Evolutionary conservation across 176 grass and related monocot genomes (phyloP).

Genomic region (Puccinellia tenuiflora): DNA sequence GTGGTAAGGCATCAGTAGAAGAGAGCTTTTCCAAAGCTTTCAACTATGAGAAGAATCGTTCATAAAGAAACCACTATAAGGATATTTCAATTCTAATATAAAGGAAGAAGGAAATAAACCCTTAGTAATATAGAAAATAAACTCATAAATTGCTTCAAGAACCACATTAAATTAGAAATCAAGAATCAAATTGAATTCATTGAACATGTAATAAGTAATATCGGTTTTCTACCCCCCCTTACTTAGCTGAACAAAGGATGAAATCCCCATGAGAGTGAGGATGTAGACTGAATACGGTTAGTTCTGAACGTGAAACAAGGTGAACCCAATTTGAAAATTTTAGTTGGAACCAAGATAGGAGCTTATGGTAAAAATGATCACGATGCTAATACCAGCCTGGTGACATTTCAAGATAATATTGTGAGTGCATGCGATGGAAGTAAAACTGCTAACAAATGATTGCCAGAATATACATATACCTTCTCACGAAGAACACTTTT

Average conservation of each 20-base stretch:
- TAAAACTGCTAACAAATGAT: conserved; percentile 4
- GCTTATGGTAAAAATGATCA: not conserved
- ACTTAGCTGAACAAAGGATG: too few species aligned
- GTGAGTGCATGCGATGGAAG: not conserved
- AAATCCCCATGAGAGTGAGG: too few species aligned
- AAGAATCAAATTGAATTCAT: too few species aligned
- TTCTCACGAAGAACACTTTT: conserved; percentile 78
- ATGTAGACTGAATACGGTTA: too few species aligned
- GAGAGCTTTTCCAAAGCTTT: conserved; percentile 82
- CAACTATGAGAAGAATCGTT: conserved; percentile 49
- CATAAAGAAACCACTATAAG: not conserved
- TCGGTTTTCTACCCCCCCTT: too few species aligned
- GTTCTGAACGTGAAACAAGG: not conserved
- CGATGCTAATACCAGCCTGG: not conserved
- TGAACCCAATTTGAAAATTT: not conserved
- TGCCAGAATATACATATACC: conserved; percentile 33
- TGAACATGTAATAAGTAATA: too few species aligned
- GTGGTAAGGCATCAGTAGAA: conserved; percentile 55
- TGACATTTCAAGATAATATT: conserved; percentile 5
- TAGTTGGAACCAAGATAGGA: not conserved
- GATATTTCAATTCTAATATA: not conserved
- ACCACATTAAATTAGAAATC: not conserved
- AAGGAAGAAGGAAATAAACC: not conserved
- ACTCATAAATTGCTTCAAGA: not conserved
- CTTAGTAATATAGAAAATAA: not conserved